Base-by-base conservation (phyloP, 306 rosid species). In the Quercus glauca region DNA sequence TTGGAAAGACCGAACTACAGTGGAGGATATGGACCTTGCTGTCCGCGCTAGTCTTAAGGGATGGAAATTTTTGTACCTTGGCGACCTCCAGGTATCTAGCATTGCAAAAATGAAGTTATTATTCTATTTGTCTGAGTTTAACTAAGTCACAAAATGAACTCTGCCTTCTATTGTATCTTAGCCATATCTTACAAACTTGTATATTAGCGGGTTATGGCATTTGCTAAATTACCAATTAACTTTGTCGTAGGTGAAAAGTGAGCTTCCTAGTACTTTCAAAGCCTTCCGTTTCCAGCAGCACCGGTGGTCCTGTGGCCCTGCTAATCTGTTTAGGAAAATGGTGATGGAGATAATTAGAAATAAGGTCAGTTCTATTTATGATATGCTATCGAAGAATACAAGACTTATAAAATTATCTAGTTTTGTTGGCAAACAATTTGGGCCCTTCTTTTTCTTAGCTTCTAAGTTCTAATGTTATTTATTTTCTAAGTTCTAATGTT, bases 211-310 rank as follows among this genome's bases (percentile, higher is more conserved):
- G 11, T 19, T 19, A 19, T 19, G 41, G 70, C 23, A 64, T 64
- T 64, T 64, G 18, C 70, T 33, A 49, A 52, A 71, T 73, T 55
- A 68, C 49, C 23, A 15, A 18, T 76, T 60, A 8, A 72, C 4
- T 21, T 25, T 6, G 28, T 15, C 28, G 8, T 76, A 95, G 98
- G 99, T 92, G 21, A 93, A 96, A 79, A 96, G 99, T 88, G 99
- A 96, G 81, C 98, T 96, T 76, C 99, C 99, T 1, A 93, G 99
- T 84, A 96, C 99, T 74, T 86, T 96, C 85, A 93, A 92, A n/a
- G 99, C 99, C 74, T 93, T 96, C 88, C 91, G 98, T 33, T 96
- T 91, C 85, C 99, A 96, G 88, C 99, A 96, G 87, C 99, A 96
- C 60, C 51, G 99, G 23, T 96, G 99, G 99, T 96, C 99, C 3